A percentile compares a stretch with the other conserved stretches of the same genome.
Conservation (phyloP, 345 rosid species). For the Gossypium bickii region DNA sequence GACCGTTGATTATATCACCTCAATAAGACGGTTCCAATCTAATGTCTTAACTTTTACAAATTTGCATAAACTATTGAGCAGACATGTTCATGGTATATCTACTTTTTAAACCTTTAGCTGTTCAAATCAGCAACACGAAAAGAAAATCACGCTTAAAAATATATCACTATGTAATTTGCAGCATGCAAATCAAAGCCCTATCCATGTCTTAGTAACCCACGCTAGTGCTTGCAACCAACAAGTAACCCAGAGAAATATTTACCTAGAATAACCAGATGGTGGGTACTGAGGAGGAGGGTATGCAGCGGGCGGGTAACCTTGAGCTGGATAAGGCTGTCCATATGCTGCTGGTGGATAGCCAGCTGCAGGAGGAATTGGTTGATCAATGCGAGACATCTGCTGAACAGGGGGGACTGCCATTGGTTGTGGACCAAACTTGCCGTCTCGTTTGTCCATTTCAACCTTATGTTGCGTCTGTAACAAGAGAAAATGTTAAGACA, state of each 20-base stretch:
- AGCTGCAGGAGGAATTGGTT: conserved; percentile 63
- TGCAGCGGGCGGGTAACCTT: conserved; percentile 33
- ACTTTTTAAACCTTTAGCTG: too few species aligned
- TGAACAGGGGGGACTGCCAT: conserved; percentile 77
- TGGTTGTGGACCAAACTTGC: conserved; percentile 79
- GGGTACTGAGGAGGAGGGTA: conserved; percentile 46
- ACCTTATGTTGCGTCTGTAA: conserved; percentile 91
- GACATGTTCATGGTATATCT: too few species aligned
- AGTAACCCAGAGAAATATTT: conserved; percentile 5
- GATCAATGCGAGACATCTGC: conserved; percentile 92
- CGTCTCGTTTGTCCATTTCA: conserved; percentile 98
- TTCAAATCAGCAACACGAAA: not conserved
- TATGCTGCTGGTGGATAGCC: conserved; percentile 56
- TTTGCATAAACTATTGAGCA: too few species aligned
- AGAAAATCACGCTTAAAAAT: not conserved
- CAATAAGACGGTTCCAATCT: too few species aligned
- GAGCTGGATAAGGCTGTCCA: conserved; percentile 37
- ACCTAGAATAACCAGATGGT: conserved; percentile 52
- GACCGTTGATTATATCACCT: too few species aligned
- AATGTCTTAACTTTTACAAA: too few species aligned
- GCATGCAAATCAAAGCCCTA: not conserved
- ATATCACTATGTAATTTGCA: not conserved
- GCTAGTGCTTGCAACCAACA: too few species aligned
- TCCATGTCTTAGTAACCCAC: not conserved
- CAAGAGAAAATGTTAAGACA: not conserved